Percentiles rank a stretch among this genome's conserved stretches.
These are phyloP conservation scores for Colletotrichum graminicola DNA, from an alignment of 2,329 filamentous ascomycete genomes.

Conservation along the genomic window DNA sequence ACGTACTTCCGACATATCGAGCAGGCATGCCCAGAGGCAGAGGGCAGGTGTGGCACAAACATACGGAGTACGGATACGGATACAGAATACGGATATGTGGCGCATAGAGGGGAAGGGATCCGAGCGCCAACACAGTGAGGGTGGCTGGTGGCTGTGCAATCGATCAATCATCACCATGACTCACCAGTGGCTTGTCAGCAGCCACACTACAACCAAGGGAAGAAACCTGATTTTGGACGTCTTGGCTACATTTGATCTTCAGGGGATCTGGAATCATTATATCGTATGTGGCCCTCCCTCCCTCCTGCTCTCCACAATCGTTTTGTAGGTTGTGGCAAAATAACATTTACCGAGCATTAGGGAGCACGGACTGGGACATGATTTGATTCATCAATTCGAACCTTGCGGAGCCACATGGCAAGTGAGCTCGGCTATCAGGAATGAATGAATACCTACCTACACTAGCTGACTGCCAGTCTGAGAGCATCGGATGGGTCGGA, in stretches of 20 bases:
- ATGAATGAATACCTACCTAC: no score
- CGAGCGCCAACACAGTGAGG: background rate
- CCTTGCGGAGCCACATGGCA: background rate
- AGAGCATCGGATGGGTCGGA: background rate
- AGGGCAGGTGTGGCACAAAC: background rate
- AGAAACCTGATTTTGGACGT: background rate
- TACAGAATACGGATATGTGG: no score
- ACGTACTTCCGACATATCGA: background rate
- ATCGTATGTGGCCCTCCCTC: background rate
- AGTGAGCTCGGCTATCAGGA: background rate
- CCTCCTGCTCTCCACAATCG: background rate
- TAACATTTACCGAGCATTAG: background rate
- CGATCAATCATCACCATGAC: background rate
- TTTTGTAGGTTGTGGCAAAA: background rate
- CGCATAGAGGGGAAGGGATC: accelerated
- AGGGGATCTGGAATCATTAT: background rate
- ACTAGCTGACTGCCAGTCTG: no score
- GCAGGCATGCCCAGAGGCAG: no score
- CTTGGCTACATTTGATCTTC: background rate
- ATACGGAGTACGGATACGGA: no score
- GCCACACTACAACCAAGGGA: background rate
- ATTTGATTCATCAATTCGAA: background rate
- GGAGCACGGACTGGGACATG: no score
- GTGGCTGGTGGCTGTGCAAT: background rate
- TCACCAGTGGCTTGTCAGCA: background rate